Conservation (phyloP, 2,329 filamentous ascomycete species). For the Sporothrix brunneoviolacea region DNA sequence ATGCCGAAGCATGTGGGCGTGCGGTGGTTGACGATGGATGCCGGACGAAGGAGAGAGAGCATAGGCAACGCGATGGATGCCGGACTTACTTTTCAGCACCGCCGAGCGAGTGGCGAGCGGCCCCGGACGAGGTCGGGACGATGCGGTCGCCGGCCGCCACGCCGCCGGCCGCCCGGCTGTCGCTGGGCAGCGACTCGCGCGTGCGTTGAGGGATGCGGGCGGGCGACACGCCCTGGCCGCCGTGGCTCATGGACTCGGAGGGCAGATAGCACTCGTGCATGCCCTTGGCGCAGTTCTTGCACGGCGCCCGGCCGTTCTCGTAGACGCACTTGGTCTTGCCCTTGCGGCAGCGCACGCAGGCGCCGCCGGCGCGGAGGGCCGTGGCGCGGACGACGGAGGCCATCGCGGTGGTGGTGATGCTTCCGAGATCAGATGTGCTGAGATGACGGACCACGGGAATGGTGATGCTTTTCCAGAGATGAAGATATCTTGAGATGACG, state of each 20-base stretch:
- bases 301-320: constrained; percentile 55
- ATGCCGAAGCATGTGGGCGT: too few species aligned
- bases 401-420: constrained; percentile 27
- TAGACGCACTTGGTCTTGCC: constrained; percentile 60
- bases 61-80: too few species aligned
- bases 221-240: constrained; percentile 50
- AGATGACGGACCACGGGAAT: too few species aligned
- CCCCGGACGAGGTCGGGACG: constrained; percentile 36
- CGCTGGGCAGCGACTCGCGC: constrained; percentile 48
- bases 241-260: constrained; percentile 53
- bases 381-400: constrained; percentile 48
- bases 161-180: constrained; percentile 38
- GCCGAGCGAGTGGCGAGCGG: constrained; percentile 41
- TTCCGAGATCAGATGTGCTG: too few species aligned
- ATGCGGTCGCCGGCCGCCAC: constrained; percentile 38
- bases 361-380: constrained; percentile 53
- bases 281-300: constrained; percentile 57
- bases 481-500: too few species aligned
- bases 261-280: constrained; percentile 59
- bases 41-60: too few species aligned
- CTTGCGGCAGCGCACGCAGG: constrained; percentile 57
- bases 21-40: too few species aligned
- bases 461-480: too few species aligned
- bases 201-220: constrained; percentile 45
- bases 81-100: constrained; percentile 52